Conservation (phyloP, 495 filamentous ascomycete species). For the Acidiella bohemica region DNA sequence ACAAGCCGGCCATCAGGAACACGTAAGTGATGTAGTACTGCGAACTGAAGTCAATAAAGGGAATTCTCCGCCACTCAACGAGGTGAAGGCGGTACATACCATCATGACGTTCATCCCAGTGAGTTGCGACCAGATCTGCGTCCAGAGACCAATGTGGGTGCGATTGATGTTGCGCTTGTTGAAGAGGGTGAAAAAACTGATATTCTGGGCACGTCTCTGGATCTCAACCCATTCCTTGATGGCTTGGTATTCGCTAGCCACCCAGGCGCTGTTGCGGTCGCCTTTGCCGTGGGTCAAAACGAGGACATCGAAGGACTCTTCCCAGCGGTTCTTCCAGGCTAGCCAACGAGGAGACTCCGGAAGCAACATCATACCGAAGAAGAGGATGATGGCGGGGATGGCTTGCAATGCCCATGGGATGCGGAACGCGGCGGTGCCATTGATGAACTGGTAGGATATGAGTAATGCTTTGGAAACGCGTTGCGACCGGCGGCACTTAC, state of each 20-base stretch:
- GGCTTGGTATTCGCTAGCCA: conserved; percentile 51
- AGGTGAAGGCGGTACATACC: too few relatives aligned
- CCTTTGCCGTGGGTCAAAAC: conserved; percentile 55
- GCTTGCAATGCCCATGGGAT: conserved; percentile 66
- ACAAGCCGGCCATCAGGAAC: conserved; percentile 17
- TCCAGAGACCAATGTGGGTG: conserved; percentile 60
- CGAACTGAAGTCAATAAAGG: neutral
- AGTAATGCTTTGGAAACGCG: too few relatives aligned
- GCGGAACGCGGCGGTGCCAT: conserved; percentile 47
- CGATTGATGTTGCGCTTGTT: conserved; percentile 60
- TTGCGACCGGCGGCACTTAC: too few relatives aligned
- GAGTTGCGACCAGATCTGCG: conserved; percentile 73
- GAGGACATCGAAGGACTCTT: conserved; percentile 50
- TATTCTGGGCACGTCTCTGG: conserved; percentile 47
- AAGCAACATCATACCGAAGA: conserved; percentile 47
- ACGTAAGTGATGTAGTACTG: conserved; percentile 38
- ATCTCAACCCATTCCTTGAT: conserved; percentile 59
- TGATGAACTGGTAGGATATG: too few relatives aligned
- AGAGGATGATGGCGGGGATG: conserved; percentile 48
- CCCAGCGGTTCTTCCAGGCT: conserved; percentile 59
- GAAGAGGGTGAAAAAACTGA: conserved; percentile 57
- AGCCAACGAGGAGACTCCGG: conserved; percentile 73
- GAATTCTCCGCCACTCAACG: neutral
- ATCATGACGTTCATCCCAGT: conserved; percentile 85
- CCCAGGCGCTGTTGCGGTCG: conserved; percentile 46